phyloP scores from a whole-genome alignment of 2,329 filamentous ascomycete genomes.

The Dothidotthia symphoricarpi region DNA sequence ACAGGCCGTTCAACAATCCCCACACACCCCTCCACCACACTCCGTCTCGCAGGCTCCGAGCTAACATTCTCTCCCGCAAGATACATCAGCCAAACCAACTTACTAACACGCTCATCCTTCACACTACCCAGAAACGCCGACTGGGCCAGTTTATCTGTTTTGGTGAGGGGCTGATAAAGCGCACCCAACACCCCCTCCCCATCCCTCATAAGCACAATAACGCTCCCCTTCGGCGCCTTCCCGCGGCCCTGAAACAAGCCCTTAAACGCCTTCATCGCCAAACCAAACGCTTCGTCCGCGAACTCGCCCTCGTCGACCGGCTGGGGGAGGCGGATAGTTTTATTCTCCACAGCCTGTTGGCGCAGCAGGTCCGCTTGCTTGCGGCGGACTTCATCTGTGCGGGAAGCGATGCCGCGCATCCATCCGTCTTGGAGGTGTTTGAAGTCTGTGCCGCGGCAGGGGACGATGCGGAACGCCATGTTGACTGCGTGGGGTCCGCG shows the following conservation, averaged over 20 bases:
- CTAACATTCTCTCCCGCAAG: conserved; percentile 83
- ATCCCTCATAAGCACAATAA: conserved; percentile 71
- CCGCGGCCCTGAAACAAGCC: conserved; percentile 72
- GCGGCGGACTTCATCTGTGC: conserved; percentile 56
- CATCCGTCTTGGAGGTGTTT: conserved; percentile 88
- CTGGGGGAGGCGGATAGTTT: conserved; percentile 29
- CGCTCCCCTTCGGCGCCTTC: conserved; percentile 74
- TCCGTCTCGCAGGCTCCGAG: conserved; percentile 76
- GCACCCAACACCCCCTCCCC: conserved; percentile 57
- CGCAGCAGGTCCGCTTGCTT: conserved; percentile 34
- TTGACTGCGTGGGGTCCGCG: conserved; percentile 59
- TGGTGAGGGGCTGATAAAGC: conserved; percentile 29
- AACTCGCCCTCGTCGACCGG: conserved; percentile 48
- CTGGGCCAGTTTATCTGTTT: conserved; percentile 41
- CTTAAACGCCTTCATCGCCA: conserved; percentile 75
- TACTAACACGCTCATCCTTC: conserved; percentile 73
- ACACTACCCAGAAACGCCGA: conserved; percentile 67
- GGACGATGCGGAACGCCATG: conserved; percentile 78
- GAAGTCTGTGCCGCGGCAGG: conserved; percentile 93
- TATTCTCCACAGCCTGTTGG: conserved; percentile 47
- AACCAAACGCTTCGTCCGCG: conserved; percentile 73
- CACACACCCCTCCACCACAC: conserved; percentile 83
- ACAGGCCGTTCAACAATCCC: conserved; percentile 84
- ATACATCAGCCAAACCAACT: conserved; percentile 86
- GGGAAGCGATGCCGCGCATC: conserved; percentile 77